Evolutionary conservation across 306 rosid genomes (phyloP).

Genomic region (Purshia tridentata): DNA sequence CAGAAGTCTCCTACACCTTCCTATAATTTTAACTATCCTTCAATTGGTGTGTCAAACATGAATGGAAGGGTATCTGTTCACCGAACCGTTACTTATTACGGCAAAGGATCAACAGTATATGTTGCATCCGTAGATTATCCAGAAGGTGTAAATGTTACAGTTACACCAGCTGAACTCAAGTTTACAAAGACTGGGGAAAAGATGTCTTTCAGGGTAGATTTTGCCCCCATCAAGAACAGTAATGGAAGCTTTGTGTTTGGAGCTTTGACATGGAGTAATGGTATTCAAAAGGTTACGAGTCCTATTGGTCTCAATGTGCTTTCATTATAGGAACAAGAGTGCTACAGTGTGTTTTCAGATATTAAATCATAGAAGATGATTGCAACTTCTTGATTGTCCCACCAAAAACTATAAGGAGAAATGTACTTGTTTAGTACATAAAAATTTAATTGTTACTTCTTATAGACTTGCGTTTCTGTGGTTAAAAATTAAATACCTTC

Average conservation of each 20-base stretch:
- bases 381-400: background rate
- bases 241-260: conserved; percentile 72
- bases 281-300: conserved; percentile 56
- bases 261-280: conserved; percentile 64
- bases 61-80: conserved; percentile 61
- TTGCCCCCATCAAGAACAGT: conserved; percentile 46
- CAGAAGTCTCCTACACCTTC: conserved; percentile 41
- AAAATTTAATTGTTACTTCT: background rate
- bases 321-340: conserved; percentile 28
- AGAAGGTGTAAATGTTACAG: conserved; percentile 44
- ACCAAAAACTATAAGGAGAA: background rate
- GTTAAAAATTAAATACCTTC: background rate
- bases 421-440: background rate
- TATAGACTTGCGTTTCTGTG: background rate
- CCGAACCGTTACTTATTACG: conserved; percentile 54
- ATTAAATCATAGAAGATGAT: background rate
- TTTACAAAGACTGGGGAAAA: conserved; percentile 42
- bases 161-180: conserved; percentile 39
- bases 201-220: conserved; percentile 43
- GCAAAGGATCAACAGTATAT: conserved; percentile 43
- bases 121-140: conserved; percentile 49
- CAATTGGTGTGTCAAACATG: conserved; percentile 64
- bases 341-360: background rate
- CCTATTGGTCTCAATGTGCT: conserved; percentile 56
- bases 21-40: conserved; percentile 69